These are phyloP conservation scores for Aspergillus amoenus DNA, from an alignment of 2,329 filamentous ascomycete species.

Conservation along the genomic window DNA sequence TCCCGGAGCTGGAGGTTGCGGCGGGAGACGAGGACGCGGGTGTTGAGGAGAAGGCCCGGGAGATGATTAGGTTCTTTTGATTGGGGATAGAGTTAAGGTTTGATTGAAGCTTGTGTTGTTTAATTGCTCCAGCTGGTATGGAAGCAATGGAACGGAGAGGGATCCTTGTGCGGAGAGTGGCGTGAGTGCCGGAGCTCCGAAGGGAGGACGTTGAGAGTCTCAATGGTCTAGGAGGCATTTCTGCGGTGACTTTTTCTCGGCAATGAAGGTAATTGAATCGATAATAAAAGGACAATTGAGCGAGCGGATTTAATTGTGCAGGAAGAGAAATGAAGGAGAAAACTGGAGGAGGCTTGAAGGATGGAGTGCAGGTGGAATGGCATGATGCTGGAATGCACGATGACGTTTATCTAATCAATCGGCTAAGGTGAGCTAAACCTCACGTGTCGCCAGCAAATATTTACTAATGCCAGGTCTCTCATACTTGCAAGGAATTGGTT, in stretches of 20 bases:
- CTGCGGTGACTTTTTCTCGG: neutral
- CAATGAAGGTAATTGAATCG: neutral
- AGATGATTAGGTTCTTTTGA: neutral
- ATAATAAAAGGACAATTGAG: neutral
- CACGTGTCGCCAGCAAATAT: neutral
- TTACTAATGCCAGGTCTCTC: neutral
- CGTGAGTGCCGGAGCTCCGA: neutral
- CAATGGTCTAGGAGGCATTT: slow-evolving; percentile 1
- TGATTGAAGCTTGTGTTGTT: neutral
- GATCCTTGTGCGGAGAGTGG: neutral
- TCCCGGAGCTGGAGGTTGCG: slow-evolving; percentile 16
- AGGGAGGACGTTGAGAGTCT: neutral
- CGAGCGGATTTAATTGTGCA: neutral
- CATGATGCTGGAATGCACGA: slow-evolving; percentile 7
- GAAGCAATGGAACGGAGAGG: neutral
- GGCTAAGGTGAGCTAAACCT: neutral
- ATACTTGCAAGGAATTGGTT: too few species aligned
- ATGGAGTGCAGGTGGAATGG: neutral
- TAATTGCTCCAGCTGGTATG: neutral
- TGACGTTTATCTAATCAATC: slow-evolving; percentile 5
- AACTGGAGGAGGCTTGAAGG: neutral
- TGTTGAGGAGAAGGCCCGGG: neutral
- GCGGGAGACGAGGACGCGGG: neutral
- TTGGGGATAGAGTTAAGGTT: neutral
- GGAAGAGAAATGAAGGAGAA: neutral